A percentile compares a stretch with the other conserved stretches of the same genome.
phyloP scores from a whole-genome alignment of 768 basidiomycete species.

The Boletus eberwhitei region DNA sequence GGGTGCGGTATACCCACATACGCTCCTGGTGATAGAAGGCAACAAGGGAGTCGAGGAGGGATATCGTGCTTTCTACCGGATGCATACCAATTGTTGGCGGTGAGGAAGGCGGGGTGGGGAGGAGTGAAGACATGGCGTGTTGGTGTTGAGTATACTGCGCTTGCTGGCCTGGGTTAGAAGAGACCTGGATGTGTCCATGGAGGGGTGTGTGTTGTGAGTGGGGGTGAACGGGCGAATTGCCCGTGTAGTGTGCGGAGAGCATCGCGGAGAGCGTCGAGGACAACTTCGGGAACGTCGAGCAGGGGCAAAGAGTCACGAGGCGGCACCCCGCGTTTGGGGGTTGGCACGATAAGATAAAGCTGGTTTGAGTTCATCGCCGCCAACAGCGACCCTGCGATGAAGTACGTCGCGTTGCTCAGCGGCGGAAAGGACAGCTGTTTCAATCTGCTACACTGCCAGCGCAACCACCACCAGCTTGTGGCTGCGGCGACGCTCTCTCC shows the following conservation, averaged over 20 bases:
- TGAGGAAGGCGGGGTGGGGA: constrained; percentile 34
- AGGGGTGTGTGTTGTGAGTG: constrained; percentile 28
- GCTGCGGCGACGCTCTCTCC: constrained; percentile 90
- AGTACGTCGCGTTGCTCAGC: constrained; percentile 90
- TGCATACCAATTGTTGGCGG: constrained; percentile 29
- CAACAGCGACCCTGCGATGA: constrained; percentile 48
- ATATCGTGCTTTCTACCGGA: constrained; percentile 46
- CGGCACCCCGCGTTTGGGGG: constrained; percentile 17
- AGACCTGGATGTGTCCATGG: constrained; percentile 22
- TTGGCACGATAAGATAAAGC: constrained; percentile 19
- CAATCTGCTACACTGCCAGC: constrained; percentile 85
- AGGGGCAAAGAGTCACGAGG: neutral
- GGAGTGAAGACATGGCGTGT: constrained; percentile 31
- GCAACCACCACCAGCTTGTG: constrained; percentile 82
- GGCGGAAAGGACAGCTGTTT: constrained; percentile 98
- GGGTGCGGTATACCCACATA: constrained; percentile 67
- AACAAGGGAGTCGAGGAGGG: constrained; percentile 61
- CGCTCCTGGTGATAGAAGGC: constrained; percentile 69
- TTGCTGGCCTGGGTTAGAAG: constrained; percentile 21
- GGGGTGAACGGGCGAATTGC: constrained; percentile 17
- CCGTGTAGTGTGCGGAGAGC: constrained; percentile 59
- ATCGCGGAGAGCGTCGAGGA: constrained; percentile 37
- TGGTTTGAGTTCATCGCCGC: neutral
- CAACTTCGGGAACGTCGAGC: neutral
- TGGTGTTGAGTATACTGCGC: constrained; percentile 22